Base-by-base conservation (phyloP, 768 basidiomycete species). In the Mycena metata region DNA sequence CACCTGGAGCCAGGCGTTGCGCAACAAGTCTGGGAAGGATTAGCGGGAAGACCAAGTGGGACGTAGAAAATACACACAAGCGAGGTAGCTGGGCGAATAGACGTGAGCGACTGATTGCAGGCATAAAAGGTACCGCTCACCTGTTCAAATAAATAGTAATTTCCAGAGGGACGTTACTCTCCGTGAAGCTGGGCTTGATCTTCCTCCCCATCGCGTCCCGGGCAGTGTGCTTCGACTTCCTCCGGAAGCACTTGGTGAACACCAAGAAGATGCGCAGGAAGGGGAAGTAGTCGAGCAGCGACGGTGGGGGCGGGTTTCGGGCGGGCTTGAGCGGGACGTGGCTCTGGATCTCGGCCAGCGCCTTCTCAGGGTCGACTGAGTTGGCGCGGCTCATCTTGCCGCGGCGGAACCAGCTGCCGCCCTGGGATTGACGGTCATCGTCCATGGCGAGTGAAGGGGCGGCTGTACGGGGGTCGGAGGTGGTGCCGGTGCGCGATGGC, bases 81-180 rank as follows among this genome's bases (percentile, higher is more conserved):
- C 70, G 7, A 72, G 70, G 60, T 72, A 72, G 60, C 67, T 68
- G 9, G 13, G 23, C 2, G 39, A 33, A 55, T 23, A 24, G 26
- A 8, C 2, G 69, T 68, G 15, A 62, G 45, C 62, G 23, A 65
- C 59, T 35, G 30, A 35, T 2, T 17, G 47, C 56, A 39, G n/a
- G 1, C 54, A 33, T 6, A 17, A 60, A 52, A 46, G 13, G 73
- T 30, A 76, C n/a, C 26, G 36, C 55, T 63, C 11, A 86, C 82
- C 79, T 86, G 42, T 84, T 85, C n/a, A 91, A 75, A 66, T 85
- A 87, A 39, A 90, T 76, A 17, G 81, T 80, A 60, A 90, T 85
- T 78, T 90, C 88, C 33, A 90, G 77, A 0, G 90, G 90, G 11
- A 92, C 86, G 73, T 90, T 89, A 64, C 87, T 86, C 74, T 89